Conservation (phyloP, 1,284 basidiomycete genomes). For the Cryptococcus sp. region DNA sequence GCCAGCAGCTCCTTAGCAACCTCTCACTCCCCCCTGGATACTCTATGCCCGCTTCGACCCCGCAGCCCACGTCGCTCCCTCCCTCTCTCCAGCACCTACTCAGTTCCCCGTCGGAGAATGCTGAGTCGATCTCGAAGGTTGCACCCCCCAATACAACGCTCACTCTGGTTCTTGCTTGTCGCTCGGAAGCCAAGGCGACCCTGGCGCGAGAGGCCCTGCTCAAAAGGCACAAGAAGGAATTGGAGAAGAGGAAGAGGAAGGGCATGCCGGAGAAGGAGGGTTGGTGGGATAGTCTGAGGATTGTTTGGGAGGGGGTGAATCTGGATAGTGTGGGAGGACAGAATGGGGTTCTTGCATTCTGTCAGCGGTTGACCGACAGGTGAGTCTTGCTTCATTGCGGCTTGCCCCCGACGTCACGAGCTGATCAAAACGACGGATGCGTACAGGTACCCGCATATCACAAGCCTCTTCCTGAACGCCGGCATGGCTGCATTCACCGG, state of each 20-base stretch:
- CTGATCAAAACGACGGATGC: conserved; percentile 9
- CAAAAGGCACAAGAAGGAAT: conserved; percentile 55
- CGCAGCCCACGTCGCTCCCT: conserved; percentile 29
- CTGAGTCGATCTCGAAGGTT: conserved; percentile 2
- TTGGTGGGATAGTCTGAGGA: conserved; percentile 62
- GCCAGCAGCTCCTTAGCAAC: conserved; percentile 71
- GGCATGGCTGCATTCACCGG: conserved; percentile 65
- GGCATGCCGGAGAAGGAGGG: conserved; percentile 49
- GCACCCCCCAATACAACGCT: conserved; percentile 51
- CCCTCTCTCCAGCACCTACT: conserved; percentile 19
- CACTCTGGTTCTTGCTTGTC: conserved; percentile 79
- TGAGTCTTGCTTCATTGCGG: conserved; percentile 13
- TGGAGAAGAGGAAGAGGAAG: conserved; percentile 47
- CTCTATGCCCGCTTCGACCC: conserved; percentile 28
- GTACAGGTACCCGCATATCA: conserved; percentile 72
- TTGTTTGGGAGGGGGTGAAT: conserved; percentile 65
- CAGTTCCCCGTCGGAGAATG: conserved; percentile 12
- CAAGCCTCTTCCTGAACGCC: conserved; percentile 78
- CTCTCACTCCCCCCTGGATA: conserved; percentile 52
- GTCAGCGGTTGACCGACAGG: conserved; percentile 56
- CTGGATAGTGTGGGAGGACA: conserved; percentile 56
- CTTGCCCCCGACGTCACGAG: neutral
- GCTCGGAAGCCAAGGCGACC: conserved; percentile 63
- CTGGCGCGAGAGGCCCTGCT: conserved; percentile 60
- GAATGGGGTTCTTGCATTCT: conserved; percentile 63